Conservation (phyloP, 2,329 filamentous ascomycete genomes). For the Lizonia empirigonia region DNA sequence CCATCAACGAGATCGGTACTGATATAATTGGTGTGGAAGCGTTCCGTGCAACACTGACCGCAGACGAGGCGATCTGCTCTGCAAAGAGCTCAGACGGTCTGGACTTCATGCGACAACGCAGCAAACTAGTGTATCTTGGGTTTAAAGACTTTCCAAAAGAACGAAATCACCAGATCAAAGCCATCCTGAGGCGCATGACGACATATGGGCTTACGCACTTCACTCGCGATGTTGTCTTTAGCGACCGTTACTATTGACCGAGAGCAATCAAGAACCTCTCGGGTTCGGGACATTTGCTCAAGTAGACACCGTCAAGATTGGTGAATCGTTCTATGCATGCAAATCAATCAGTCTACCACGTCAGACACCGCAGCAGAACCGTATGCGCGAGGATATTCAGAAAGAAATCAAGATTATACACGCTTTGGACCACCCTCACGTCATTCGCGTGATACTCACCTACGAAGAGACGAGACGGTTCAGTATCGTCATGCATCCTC, state of each 20-base stretch:
- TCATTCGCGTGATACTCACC: not conserved
- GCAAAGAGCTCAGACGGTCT: not conserved
- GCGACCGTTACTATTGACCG: not conserved
- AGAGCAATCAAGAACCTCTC: not conserved
- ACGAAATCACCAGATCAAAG: not conserved
- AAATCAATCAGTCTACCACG: not conserved
- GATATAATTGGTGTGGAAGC: not conserved
- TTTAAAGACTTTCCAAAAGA: not conserved
- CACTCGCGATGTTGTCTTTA: not conserved
- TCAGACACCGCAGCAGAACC: not conserved
- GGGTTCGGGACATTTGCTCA: not conserved
- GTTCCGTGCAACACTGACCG: not conserved
- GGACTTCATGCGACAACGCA: not conserved
- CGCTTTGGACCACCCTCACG: not conserved
- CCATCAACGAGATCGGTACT: not conserved
- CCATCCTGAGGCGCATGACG: not conserved
- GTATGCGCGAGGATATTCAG: not conserved
- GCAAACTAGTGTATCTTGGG: not conserved
- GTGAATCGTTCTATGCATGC: not conserved
- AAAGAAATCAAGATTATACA: not conserved
- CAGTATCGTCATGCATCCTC: not conserved
- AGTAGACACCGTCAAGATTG: not conserved
- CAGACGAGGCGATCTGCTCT: conserved; percentile 1
- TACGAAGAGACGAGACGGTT: not conserved
- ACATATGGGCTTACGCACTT: not conserved